Percentiles rank a stretch among this genome's conserved stretches.
Conservation (phyloP, 2,329 filamentous ascomycete species). For the Massarina eburnea region DNA sequence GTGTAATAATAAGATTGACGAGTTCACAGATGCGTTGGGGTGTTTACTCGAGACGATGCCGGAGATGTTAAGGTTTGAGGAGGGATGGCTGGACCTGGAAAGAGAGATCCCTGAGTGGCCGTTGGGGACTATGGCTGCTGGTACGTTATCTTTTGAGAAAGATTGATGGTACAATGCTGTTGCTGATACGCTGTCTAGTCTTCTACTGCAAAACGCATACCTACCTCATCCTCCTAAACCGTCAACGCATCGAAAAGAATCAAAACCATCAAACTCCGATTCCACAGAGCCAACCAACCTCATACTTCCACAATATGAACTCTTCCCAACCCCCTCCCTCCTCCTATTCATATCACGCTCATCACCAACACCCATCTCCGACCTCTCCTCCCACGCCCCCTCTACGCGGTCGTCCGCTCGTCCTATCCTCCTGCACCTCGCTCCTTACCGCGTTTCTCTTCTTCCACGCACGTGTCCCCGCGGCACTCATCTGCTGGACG, state of each 20-base stretch:
- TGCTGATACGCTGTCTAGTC: slow-evolving; percentile 35
- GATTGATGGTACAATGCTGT: slow-evolving; percentile 6
- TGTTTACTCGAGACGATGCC: slow-evolving; percentile 51
- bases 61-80: slow-evolving; percentile 49
- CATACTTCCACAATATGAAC: too few species aligned
- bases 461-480: slow-evolving; percentile 47
- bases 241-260: slow-evolving; percentile 42
- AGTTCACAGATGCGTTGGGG: slow-evolving; percentile 49
- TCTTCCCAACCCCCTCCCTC: slow-evolving; percentile 3
- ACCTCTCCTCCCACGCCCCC: slow-evolving; percentile 13
- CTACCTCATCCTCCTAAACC: slow-evolving; percentile 52
- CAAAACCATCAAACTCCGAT: background rate
- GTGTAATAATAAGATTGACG: slow-evolving; percentile 49
- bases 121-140: slow-evolving; percentile 48
- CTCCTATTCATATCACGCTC: slow-evolving; percentile 7
- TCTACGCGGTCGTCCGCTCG: slow-evolving; percentile 43
- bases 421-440: slow-evolving; percentile 46
- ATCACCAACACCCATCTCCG: slow-evolving; percentile 13
- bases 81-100: slow-evolving; percentile 45
- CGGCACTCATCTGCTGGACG: slow-evolving; percentile 51
- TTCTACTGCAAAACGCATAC: slow-evolving; percentile 53
- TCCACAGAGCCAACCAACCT: slow-evolving; percentile 2
- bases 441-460: slow-evolving; percentile 51
- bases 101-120: slow-evolving; percentile 51
- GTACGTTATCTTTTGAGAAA: slow-evolving; percentile 30